A percentile compares a stretch with the other conserved stretches of the same genome.
phyloP scores from a whole-genome alignment of 257 asterid genomes.

The Plectranthus barbatus region DNA sequence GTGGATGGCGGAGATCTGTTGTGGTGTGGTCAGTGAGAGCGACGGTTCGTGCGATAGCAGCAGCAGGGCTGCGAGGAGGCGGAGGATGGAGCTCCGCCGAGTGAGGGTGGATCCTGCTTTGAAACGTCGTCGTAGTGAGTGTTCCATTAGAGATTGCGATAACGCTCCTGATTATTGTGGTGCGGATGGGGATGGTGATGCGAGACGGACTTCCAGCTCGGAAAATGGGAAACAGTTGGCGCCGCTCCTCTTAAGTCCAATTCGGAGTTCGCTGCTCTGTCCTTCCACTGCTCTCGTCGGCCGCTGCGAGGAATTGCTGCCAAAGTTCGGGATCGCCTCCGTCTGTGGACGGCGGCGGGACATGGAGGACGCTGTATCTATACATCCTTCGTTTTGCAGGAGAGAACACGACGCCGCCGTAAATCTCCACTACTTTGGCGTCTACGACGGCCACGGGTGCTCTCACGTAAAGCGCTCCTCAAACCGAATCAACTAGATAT shows the following conservation, averaged over 20 bases:
- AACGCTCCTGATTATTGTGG: conserved; percentile 18
- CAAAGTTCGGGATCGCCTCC: conserved; percentile 53
- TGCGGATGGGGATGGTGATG: neutral
- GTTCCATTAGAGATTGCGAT: neutral
- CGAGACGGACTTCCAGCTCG: neutral
- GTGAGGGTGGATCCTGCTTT: conserved; percentile 18
- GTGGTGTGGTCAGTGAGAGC: too few species aligned
- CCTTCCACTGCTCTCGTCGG: neutral
- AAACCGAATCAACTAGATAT: neutral
- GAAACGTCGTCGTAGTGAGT: conserved; percentile 34
- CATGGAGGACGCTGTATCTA: conserved; percentile 75
- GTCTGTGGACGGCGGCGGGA: conserved; percentile 66
- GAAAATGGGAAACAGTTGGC: neutral
- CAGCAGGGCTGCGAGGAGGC: conserved; percentile 40
- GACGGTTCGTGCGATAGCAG: conserved; percentile 23
- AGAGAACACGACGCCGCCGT: neutral
- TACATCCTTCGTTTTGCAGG: conserved; percentile 44
- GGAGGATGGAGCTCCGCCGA: conserved; percentile 47
- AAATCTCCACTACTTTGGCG: conserved; percentile 50
- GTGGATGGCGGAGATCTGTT: conserved; percentile 61
- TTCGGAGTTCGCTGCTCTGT: neutral
- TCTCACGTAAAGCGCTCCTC: conserved; percentile 47
- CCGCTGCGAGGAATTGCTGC: conserved; percentile 1
- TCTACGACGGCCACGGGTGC: conserved; percentile 83
- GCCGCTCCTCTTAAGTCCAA: conserved; percentile 7